Evolutionary conservation across 805 yeast species (phyloP).

Genomic region (Jamesozyma spencerorum): DNA sequence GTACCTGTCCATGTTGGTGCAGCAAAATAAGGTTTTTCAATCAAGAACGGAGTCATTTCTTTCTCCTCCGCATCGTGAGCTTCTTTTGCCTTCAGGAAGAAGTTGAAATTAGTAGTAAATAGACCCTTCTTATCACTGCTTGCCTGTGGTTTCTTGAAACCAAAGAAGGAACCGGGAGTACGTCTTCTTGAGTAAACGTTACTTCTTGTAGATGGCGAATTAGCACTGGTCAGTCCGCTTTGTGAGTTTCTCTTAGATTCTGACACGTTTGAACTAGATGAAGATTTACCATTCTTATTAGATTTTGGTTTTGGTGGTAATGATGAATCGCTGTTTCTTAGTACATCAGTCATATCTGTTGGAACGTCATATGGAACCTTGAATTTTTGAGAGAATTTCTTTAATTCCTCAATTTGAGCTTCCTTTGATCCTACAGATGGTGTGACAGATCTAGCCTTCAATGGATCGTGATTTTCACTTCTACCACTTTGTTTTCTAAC

Average conservation of each 20-base stretch:
- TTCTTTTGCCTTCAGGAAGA: slow-evolving; percentile 41
- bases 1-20: slow-evolving; percentile 72
- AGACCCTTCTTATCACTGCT: slow-evolving; percentile 24
- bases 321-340: slow-evolving; percentile 27
- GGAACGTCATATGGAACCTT: slow-evolving; percentile 62
- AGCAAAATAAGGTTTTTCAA: slow-evolving; percentile 60
- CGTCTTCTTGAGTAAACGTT: slow-evolving; percentile 21
- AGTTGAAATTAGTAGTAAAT: slow-evolving; percentile 40
- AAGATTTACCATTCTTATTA: not conserved
- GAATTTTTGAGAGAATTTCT: slow-evolving; percentile 72
- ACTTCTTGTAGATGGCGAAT: slow-evolving; percentile 15
- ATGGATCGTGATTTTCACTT: slow-evolving; percentile 3
- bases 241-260: slow-evolving; percentile 13
- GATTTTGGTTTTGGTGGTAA: slow-evolving; percentile 19
- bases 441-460: slow-evolving; percentile 4
- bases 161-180: slow-evolving; percentile 31
- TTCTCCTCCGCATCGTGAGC: slow-evolving; percentile 24
- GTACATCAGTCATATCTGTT: slow-evolving; percentile 24
- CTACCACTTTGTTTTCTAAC: slow-evolving; percentile 4
- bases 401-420: slow-evolving; percentile 59
- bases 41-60: slow-evolving; percentile 29
- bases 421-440: slow-evolving; percentile 29
- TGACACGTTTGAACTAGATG: slow-evolving; percentile 8
- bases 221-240: slow-evolving; percentile 9
- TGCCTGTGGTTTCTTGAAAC: slow-evolving; percentile 29